A percentile compares a stretch with the other conserved stretches of the same genome.
Evolutionary conservation across 179 eudicot genomes (phyloP).

Genomic region (Pouteria campechiana): DNA sequence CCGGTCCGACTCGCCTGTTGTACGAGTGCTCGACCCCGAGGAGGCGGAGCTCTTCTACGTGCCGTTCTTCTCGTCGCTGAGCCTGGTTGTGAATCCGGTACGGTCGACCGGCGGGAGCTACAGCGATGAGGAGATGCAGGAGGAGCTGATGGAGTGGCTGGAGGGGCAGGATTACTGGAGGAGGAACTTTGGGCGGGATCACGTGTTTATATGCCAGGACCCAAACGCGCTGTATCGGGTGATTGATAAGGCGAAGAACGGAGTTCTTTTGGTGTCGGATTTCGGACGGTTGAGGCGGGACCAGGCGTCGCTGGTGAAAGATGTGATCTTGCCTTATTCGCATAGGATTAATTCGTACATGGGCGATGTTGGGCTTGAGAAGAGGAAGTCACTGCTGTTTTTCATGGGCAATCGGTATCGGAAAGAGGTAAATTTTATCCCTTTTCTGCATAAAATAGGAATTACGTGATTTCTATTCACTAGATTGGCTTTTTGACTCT

Average conservation of each 20-base stretch:
- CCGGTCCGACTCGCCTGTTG: conserved; percentile 25
- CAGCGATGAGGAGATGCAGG: conserved; percentile 84
- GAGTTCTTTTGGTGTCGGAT: conserved; percentile 77
- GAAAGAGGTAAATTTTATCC: conserved; percentile 52
- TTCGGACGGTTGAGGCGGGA: conserved; percentile 65
- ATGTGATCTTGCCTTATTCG: conserved; percentile 82
- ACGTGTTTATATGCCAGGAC: conserved; percentile 85
- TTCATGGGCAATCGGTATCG: conserved; percentile 93
- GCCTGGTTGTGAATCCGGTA: conserved; percentile 61
- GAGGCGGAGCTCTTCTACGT: conserved; percentile 85
- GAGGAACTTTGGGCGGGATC: conserved; percentile 94
- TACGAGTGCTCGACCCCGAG: conserved; percentile 64
- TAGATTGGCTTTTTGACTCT: no score
- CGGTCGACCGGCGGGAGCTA: conserved; percentile 19
- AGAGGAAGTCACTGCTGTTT: conserved; percentile 63
- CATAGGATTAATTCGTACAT: conserved; percentile 61
- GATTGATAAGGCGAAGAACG: conserved; percentile 66
- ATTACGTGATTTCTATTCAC: no score
- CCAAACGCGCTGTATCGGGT: conserved; percentile 85
- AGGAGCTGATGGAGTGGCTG: conserved; percentile 68
- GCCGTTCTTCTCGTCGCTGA: conserved; percentile 86
- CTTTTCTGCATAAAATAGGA: no score
- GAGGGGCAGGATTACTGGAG: conserved; percentile 70
- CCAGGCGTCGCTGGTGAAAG: conserved; percentile 83
- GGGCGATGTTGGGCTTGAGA: conserved; percentile 64